Evolutionary conservation across 2,329 filamentous ascomycete genomes (phyloP), one percentile per base, ranked within the genome.

Genomic region (Rasamsonia emersonii): DNA sequence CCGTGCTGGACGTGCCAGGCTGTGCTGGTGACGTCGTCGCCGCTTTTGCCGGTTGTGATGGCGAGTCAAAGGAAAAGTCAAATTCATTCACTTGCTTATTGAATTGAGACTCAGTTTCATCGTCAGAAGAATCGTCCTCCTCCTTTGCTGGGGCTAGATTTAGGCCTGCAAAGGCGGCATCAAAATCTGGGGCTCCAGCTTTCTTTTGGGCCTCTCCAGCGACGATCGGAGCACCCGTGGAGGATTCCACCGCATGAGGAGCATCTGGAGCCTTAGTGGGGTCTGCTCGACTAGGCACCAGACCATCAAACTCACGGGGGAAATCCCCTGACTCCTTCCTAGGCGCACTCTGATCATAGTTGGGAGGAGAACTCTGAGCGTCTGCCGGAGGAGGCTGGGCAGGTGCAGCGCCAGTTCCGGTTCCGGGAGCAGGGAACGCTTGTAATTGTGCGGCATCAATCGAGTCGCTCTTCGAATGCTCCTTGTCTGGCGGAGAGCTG

Each of bases 71-170:
- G 3, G 61, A 60, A 30, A 66, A 64, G 37, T 67, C 62, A 38
- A 67, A 67, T 30, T 64, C 59, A 2, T 49, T 42, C 8, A 50
- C 40, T 27, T 51, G 51, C 34, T 58, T 59, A 17, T 50, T 48
- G 14, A 51, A 46, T 5, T 46, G 41, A 14, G 49, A 44, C 24
- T 54, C 53, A 14, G 50, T 49, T 31, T 59, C 52, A 37, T 89
- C 83, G 37, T 88, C 84, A 1, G 73, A 77, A 15, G 57, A 52
- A 14, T 64, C 57, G 18, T 62, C 61, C 4, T 56, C 58, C 39
- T 66, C 62, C 35, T 58, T 58, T 2, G 62, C 62, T 2, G 62
- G 63, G 2, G 62, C 61, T 27, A 65, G 49, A 26, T 64, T 53
- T 14, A 67, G 44, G 14, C 58, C 59, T 14, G 61, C 59, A 42